Evolutionary conservation across 2,329 filamentous ascomycete genomes (phyloP).

Genomic region (Microsporum ferrugineum): DNA sequence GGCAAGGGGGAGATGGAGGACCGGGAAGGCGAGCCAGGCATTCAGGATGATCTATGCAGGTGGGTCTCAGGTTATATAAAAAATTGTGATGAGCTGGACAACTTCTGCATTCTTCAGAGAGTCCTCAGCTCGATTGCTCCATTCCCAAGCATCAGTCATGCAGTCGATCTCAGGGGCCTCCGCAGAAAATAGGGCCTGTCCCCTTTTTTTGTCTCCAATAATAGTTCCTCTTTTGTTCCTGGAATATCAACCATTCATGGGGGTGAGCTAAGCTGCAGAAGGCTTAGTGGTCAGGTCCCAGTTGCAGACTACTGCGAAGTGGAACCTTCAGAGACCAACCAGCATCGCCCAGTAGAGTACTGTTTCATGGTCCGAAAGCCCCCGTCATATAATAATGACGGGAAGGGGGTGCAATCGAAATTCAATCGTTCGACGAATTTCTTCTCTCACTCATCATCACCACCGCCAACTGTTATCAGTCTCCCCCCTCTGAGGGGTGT

Average conservation of each 20-base stretch:
- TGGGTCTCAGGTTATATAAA: neutral
- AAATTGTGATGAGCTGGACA: neutral
- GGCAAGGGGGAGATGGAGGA: neutral
- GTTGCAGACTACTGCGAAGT: neutral
- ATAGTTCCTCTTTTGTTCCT: neutral
- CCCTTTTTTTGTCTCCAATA: neutral
- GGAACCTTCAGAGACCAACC: neutral
- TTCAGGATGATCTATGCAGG: neutral
- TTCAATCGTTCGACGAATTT: neutral
- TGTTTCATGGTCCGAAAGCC: conserved; percentile 1
- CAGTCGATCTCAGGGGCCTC: conserved; percentile 1
- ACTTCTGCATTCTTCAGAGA: neutral
- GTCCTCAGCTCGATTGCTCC: neutral
- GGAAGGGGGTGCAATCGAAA: neutral
- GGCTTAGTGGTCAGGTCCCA: neutral
- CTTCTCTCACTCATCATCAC: neutral
- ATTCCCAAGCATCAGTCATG: neutral
- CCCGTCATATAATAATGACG: neutral
- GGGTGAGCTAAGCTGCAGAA: neutral
- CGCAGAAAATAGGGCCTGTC: neutral
- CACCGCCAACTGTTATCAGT: conserved; percentile 1
- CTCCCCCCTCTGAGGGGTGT: neutral
- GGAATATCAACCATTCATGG: neutral
- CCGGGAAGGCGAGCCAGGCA: neutral
- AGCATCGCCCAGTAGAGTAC: neutral